Percentiles rank a stretch among this genome's conserved stretches.
Evolutionary conservation across 768 basidiomycete species (phyloP).

Genomic region (Paxillus ammoniavirescens): DNA sequence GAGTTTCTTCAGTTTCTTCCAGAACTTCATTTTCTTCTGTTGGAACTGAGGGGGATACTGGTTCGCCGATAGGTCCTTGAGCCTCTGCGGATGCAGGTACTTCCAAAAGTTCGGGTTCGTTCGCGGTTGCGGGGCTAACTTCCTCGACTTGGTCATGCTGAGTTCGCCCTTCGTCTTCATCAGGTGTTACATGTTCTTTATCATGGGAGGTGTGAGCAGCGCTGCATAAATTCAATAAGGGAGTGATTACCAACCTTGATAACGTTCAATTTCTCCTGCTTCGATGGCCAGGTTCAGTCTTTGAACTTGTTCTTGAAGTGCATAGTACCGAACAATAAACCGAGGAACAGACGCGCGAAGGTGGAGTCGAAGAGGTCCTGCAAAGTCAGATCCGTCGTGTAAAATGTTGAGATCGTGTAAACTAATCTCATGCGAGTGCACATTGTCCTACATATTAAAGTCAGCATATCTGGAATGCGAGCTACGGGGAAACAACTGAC

Average conservation of each 20-base stretch:
- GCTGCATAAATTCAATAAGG: neutral
- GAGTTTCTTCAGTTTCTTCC: constrained; percentile 5
- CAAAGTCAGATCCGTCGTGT: constrained; percentile 61
- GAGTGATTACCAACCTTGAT: constrained; percentile 16
- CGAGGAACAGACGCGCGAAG: constrained; percentile 50
- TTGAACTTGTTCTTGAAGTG: constrained; percentile 57
- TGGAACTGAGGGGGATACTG: neutral
- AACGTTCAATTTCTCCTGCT: constrained; percentile 13
- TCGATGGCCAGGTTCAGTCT: constrained; percentile 31
- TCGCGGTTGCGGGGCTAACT: neutral
- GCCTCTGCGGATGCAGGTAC: neutral
- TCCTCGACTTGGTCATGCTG: constrained; percentile 9
- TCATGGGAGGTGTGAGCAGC: constrained; percentile 1
- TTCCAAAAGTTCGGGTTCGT: constrained; percentile 1
- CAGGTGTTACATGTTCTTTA: constrained; percentile 14
- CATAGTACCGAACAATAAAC: constrained; percentile 65
- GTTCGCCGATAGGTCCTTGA: constrained; percentile 6
- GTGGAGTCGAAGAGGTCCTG: constrained; percentile 62
- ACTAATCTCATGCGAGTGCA: constrained; percentile 64
- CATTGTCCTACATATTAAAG: constrained; percentile 52
- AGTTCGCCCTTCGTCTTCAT: constrained; percentile 7
- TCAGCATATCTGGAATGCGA: constrained; percentile 1
- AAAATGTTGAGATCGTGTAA: constrained; percentile 71
- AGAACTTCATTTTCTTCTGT: constrained; percentile 1
- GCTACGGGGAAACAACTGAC: constrained; percentile 31